These are phyloP conservation scores for Fusarium euwallaceae DNA, from an alignment of 2,329 filamentous ascomycete species.

Conservation along the genomic window DNA sequence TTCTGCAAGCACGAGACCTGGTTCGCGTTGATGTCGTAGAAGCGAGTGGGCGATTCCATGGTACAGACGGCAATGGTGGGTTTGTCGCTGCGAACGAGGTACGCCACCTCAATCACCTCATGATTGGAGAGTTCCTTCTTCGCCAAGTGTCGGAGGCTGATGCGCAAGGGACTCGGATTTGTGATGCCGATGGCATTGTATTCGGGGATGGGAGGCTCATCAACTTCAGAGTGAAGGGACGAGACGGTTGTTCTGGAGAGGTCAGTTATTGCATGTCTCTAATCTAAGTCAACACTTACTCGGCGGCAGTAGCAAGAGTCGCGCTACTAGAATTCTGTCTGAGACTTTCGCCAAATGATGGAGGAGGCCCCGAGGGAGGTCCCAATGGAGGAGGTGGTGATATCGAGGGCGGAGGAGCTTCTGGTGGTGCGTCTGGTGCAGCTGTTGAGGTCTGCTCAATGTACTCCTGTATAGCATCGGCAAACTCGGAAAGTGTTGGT, in stretches of 20 bases:
- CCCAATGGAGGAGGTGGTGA: conserved; percentile 14
- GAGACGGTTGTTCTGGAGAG: conserved; percentile 36
- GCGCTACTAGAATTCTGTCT: conserved; percentile 21
- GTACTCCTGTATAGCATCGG: conserved; percentile 42
- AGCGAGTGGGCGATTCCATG: conserved; percentile 44
- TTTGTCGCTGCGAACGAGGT: conserved; percentile 33
- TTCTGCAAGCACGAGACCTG: conserved; percentile 36
- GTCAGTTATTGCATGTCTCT: background rate
- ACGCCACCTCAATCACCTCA: conserved; percentile 42
- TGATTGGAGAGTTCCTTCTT: conserved; percentile 45
- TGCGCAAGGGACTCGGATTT: conserved; percentile 41
- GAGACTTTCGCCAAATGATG: background rate
- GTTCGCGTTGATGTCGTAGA: conserved; percentile 41
- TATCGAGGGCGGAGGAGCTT: conserved; percentile 3
- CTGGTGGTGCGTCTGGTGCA: background rate
- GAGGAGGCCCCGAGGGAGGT: background rate
- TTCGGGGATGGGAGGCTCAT: conserved; percentile 40
- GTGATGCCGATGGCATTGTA: conserved; percentile 46
- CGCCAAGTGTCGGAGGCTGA: conserved; percentile 43
- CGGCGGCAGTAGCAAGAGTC: conserved; percentile 14
- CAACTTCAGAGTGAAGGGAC: conserved; percentile 42
- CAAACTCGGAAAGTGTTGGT: conserved; percentile 34
- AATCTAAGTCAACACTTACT: conserved; percentile 15
- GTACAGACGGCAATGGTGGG: conserved; percentile 42
- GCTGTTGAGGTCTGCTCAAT: conserved; percentile 41